Evolutionary conservation across 208 protist species (phyloP), one percentile per base, ranked within the genome.

Genomic region (Leishmania martiniquensis): DNA sequence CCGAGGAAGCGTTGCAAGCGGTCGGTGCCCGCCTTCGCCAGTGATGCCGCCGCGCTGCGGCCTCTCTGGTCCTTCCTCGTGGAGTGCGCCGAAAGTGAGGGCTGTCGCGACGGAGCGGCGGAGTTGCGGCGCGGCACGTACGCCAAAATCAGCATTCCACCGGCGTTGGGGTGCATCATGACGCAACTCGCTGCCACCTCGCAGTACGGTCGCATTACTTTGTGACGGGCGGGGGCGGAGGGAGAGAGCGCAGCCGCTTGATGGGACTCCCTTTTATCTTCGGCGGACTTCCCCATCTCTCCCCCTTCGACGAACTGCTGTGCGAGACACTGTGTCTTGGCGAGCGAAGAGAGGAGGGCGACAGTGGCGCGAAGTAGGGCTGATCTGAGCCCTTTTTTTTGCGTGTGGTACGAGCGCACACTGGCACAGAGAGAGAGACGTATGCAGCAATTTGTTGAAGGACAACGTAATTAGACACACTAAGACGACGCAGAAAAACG

Each of bases 1-100:
- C 20, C 47, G 17, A 59, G 37, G 54, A 57, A 55, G 37, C 76
- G 54, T 17, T 59, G 32, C 34, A 65, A 67, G 72, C 70, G 60
- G 42, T 44, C n/a, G 44, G 70, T 5, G 17, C 20, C 20, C 15
- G 25, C 39, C 57, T 93, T 95, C 76, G 71, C 70, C 51, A 81
- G 75, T 67, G 93, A 97, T 68, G 84, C 85, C 67, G 66, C 70
- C 4, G 57, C 93, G 4, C 70, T 95, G 59, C 62, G 73, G n/a
- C 86, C 88, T 25, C 84, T 97, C 44, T 97, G 91, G 89, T 63
- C 51, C 25, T 97, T 95, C 79, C 75, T 97, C 60, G 71, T 88
- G 22, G 66, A 88, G 72, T 93, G 89, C 62, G 90, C 80, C 3
- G 85, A 87, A 52, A 84, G 82, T n/a, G 94, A 92, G 63, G 65